Evolutionary conservation across 169 alveolate species (phyloP).

Genomic region (Amoebophrya sp.): DNA sequence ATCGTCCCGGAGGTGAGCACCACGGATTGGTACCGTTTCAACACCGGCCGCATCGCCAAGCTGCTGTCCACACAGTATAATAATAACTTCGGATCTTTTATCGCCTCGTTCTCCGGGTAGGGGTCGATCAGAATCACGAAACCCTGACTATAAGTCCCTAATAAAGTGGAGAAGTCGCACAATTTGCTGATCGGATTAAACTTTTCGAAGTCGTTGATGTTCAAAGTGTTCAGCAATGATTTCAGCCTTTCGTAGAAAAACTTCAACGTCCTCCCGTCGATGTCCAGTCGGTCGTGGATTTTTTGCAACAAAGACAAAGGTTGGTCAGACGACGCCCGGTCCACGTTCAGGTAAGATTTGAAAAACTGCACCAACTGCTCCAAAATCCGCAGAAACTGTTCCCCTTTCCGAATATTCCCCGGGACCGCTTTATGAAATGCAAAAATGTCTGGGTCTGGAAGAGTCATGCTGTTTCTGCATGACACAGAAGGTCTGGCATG

Average conservation of each 20-base stretch:
- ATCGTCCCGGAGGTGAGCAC: constrained; percentile 94
- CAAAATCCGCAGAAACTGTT: constrained; percentile 78
- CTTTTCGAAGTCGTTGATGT: constrained; percentile 57
- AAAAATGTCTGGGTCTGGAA: too few species aligned
- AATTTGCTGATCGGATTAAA: constrained; percentile 56
- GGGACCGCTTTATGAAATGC: constrained; percentile 61
- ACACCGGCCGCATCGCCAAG: constrained; percentile 88
- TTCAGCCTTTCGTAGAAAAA: constrained; percentile 64
- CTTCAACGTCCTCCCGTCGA: constrained; percentile 67
- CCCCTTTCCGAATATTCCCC: constrained; percentile 86
- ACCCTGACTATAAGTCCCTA: constrained; percentile 88
- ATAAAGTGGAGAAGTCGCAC: constrained; percentile 84
- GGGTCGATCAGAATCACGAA: constrained; percentile 92
- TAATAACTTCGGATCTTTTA: constrained; percentile 86
- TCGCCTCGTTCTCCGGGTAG: constrained; percentile 85
- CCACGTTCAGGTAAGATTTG: constrained; percentile 68
- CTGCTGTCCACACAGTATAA: constrained; percentile 93
- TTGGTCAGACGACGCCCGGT: constrained; percentile 75
- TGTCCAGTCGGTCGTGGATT: constrained; percentile 57
- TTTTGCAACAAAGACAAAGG: constrained; percentile 81
- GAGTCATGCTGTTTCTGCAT: too few species aligned
- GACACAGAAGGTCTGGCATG: too few species aligned
- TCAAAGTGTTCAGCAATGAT: constrained; percentile 60
- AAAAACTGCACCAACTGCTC: constrained; percentile 79
- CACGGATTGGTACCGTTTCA: constrained; percentile 75